phyloP scores from a whole-genome alignment of 1,284 basidiomycete genomes.

The Rhodotorula sp. region DNA sequence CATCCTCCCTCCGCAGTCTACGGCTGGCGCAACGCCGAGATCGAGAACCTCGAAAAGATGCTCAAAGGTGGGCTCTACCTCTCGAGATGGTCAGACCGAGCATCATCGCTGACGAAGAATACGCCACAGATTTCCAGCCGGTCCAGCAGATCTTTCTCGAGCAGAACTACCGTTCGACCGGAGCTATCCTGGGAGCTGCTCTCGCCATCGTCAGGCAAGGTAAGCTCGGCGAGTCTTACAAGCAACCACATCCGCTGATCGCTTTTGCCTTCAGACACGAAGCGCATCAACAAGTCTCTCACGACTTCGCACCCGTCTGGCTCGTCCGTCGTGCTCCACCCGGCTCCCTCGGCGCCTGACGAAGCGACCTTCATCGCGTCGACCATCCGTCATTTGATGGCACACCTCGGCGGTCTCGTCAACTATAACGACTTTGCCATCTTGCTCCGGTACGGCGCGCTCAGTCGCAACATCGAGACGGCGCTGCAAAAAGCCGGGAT shows the following conservation, averaged over 20 bases:
- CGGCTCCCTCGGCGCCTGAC: slow-evolving; percentile 53
- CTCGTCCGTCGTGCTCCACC: slow-evolving; percentile 58
- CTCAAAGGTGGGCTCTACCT: slow-evolving; percentile 55
- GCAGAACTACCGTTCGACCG: slow-evolving; percentile 84
- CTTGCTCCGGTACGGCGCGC: slow-evolving; percentile 77
- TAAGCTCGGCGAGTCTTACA: slow-evolving; percentile 42
- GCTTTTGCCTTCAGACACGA: slow-evolving; percentile 57
- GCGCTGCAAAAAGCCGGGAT: slow-evolving; percentile 74
- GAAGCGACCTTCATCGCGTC: slow-evolving; percentile 71
- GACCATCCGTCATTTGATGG: slow-evolving; percentile 75
- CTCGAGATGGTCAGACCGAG: not conserved
- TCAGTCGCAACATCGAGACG: slow-evolving; percentile 74
- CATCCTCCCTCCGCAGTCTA: slow-evolving; percentile 58
- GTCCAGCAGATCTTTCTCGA: slow-evolving; percentile 73
- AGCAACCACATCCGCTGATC: not conserved
- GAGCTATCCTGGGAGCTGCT: slow-evolving; percentile 69
- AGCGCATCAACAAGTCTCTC: slow-evolving; percentile 72
- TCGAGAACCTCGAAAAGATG: slow-evolving; percentile 77
- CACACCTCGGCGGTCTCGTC: slow-evolving; percentile 69
- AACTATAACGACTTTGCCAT: slow-evolving; percentile 74
- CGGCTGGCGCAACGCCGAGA: slow-evolving; percentile 83
- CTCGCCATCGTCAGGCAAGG: slow-evolving; percentile 80
- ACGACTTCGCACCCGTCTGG: slow-evolving; percentile 66
- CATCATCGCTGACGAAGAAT: too few relatives aligned
- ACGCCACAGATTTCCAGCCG: slow-evolving; percentile 54